A percentile compares a stretch with the other conserved stretches of the same genome.
These are phyloP conservation scores for Penicillium turbatum DNA, from an alignment of 495 filamentous ascomycete genomes.

Conservation along the genomic window DNA sequence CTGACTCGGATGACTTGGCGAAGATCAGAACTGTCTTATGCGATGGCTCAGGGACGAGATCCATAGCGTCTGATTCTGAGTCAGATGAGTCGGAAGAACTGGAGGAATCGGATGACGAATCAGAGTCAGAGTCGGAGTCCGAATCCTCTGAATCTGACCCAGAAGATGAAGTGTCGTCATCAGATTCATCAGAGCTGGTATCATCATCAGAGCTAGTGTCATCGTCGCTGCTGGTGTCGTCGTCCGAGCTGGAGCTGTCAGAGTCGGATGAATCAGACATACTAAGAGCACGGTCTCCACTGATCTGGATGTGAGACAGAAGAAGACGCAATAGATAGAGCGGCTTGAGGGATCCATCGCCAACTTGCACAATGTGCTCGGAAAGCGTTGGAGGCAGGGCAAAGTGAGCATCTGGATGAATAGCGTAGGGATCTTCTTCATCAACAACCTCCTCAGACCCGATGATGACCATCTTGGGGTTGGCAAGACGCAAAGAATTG, in stretches of 20 bases:
- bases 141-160: conserved; percentile 22
- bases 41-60: conserved; percentile 21
- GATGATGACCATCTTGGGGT: conserved; percentile 73
- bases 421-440: conserved; percentile 22
- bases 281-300: conserved; percentile 4
- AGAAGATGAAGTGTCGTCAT: conserved; percentile 26
- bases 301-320: conserved; percentile 33
- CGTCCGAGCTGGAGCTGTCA: conserved; percentile 27
- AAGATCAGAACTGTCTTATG: conserved; percentile 65
- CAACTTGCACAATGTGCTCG: conserved; percentile 71
- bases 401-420: conserved; percentile 37
- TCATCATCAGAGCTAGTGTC: conserved; percentile 30
- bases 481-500: conserved; percentile 63
- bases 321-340: conserved; percentile 61
- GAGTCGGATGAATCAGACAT: conserved; percentile 27
- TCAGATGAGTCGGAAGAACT: conserved; percentile 22
- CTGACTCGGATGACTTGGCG: conserved; percentile 80
- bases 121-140: conserved; percentile 19
- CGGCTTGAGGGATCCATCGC: conserved; percentile 75
- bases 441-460: conserved; percentile 45
- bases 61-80: conserved; percentile 24
- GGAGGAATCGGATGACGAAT: conserved; percentile 22
- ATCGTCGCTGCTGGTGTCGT: conserved; percentile 23
- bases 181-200: conserved; percentile 30
- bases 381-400: conserved; percentile 63